Base-by-base conservation (phyloP, 2,329 filamentous ascomycete species). In the Raffaelea deltoideospora region DNA sequence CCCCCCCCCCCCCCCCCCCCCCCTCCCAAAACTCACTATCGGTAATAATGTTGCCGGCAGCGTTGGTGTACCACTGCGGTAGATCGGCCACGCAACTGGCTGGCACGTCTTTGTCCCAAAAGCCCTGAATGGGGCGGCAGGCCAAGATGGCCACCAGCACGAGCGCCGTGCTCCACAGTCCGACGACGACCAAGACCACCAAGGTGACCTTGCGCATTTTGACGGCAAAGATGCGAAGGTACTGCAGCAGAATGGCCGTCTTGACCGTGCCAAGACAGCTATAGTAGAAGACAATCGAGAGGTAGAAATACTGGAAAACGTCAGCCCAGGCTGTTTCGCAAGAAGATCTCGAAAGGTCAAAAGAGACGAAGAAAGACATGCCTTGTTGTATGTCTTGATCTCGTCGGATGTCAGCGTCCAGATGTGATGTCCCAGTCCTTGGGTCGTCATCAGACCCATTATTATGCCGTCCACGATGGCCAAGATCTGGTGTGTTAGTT, bases 271-370 rank as follows among this genome's bases (percentile, higher is more conserved):
- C 46, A 15, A 60, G 49, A 6, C 53, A 51, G 22, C 42, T 40
- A 30, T 58, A 58, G 41, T 61, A 61, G 9, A 59, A 45, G 15
- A 54, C 48, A 10, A 61, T 56, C 4, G 52, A 56, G 23, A 56
- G 40, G 40, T 54, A 61, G 43, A 61, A 61, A 5, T 48, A 46
- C 57, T 59, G 20, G 17, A 9, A 7, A 8, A 28, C 13, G 30
- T 28, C 9, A 30, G 29, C 9, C 24, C 9, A 26, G 9, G 14
- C 24, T 17, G 14, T 8, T 17, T 19, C 14, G 24, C 24, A 26
- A 26, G 24, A 14, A 31, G 24, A 19, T 3, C 14, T 18, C 6
- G 11, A 6, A 10, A 7, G 14, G 15, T 5, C 5, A 20, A 28
- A 20, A 28, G 21, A 26, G 20, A n/a, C 5, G n/a, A n/a, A n/a